These are phyloP conservation scores for Neophaeococcomyces aloes DNA, from an alignment of 2,329 filamentous ascomycete species.

Conservation along the genomic window DNA sequence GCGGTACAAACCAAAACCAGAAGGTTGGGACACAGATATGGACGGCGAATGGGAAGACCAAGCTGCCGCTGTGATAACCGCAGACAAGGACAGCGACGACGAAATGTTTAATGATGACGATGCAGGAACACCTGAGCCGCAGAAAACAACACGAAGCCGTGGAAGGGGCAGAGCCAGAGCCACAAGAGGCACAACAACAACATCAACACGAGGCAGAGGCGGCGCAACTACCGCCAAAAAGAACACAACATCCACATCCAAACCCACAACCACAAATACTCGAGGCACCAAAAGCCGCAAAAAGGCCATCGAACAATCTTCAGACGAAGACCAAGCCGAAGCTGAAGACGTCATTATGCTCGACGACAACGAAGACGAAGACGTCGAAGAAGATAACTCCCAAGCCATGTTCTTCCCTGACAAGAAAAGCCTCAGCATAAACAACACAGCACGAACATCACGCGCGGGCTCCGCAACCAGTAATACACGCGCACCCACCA, in stretches of 20 bases:
- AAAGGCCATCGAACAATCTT: slow-evolving; percentile 26
- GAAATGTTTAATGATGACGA: slow-evolving; percentile 30
- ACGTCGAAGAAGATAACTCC: slow-evolving; percentile 14
- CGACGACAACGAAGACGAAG: slow-evolving; percentile 26
- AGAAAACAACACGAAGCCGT: slow-evolving; percentile 37
- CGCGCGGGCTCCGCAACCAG: slow-evolving; percentile 6
- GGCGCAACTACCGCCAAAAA: slow-evolving; percentile 27
- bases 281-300: slow-evolving; percentile 15
- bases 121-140: slow-evolving; percentile 33
- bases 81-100: slow-evolving; percentile 35
- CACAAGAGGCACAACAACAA: slow-evolving; percentile 32
- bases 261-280: slow-evolving; percentile 24
- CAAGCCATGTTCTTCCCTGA: slow-evolving; percentile 22
- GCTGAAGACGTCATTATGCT: slow-evolving; percentile 32
- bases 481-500: slow-evolving; percentile 10
- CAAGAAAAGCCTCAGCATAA: slow-evolving; percentile 8
- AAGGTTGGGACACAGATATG: slow-evolving; percentile 77
- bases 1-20: slow-evolving; percentile 64
- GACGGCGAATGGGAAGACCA: slow-evolving; percentile 80
- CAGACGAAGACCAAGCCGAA: slow-evolving; percentile 27
- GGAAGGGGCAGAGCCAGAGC: slow-evolving; percentile 37
- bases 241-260: slow-evolving; percentile 26
- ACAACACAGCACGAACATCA: slow-evolving; percentile 3
- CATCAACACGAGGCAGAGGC: slow-evolving; percentile 9
- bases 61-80: slow-evolving; percentile 49